phyloP scores from a whole-genome alignment of 805 yeast species.

The Ogataea methanolica region DNA sequence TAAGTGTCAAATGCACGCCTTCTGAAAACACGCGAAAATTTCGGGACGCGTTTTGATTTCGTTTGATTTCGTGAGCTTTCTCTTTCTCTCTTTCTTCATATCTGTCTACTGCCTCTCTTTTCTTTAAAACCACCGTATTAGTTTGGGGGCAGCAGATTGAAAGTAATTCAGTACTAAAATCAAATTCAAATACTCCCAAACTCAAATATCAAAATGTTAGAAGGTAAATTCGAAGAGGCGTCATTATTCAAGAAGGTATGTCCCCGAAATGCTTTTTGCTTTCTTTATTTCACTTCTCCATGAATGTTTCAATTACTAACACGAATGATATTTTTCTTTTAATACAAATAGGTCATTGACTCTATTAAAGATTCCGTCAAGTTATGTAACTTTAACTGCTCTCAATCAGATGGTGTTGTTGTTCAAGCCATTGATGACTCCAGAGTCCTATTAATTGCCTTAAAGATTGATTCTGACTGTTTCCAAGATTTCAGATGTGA shows the following conservation, averaged over 20 bases:
- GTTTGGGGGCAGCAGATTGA: too few species aligned
- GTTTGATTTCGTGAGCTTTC: too few species aligned
- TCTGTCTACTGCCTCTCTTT: too few species aligned
- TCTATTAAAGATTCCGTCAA: conserved; percentile 93
- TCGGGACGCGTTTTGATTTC: too few species aligned
- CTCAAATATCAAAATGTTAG: conserved; percentile 61
- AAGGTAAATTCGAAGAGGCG: conserved; percentile 95
- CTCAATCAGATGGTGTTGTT: conserved; percentile 82
- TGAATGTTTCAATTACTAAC: conserved; percentile 2
- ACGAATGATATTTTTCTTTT: background rate
- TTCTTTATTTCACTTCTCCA: background rate
- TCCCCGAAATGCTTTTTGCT: conserved; percentile 2
- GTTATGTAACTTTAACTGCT: conserved; percentile 93
- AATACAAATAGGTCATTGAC: conserved; percentile 58
- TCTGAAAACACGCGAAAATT: too few species aligned
- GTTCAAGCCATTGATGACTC: conserved; percentile 98
- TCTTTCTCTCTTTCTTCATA: too few species aligned
- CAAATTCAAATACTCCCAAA: too few species aligned
- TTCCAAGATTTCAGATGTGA: conserved; percentile 94
- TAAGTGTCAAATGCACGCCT: too few species aligned
- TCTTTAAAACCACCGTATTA: too few species aligned
- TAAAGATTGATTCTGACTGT: conserved; percentile 82
- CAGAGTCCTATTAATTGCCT: conserved; percentile 85
- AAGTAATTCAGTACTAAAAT: too few species aligned
- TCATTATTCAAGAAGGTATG: conserved; percentile 75